Evolutionary conservation across 1,284 basidiomycete species (phyloP).

Genomic region (Tylopilus sp.): DNA sequence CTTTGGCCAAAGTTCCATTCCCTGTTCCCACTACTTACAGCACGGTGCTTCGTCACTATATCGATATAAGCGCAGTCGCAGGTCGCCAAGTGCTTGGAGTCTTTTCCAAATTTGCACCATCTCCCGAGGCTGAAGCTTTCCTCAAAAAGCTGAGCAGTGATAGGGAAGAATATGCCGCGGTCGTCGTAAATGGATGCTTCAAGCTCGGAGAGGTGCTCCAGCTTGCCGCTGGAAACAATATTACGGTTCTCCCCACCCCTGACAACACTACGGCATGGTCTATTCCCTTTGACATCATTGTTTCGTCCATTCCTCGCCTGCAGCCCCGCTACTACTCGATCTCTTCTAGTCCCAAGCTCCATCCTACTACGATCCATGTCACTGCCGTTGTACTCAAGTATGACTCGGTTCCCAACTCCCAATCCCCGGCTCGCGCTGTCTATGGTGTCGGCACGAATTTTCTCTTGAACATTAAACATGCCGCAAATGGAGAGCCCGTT

Average conservation of each 20-base stretch:
- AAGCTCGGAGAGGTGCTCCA: slow-evolving; percentile 92
- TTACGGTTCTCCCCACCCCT: slow-evolving; percentile 53
- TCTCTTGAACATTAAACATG: slow-evolving; percentile 85
- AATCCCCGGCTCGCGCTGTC: slow-evolving; percentile 61
- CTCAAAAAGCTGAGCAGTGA: slow-evolving; percentile 80
- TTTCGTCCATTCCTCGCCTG: slow-evolving; percentile 89
- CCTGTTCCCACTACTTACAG: slow-evolving; percentile 95
- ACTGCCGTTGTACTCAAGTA: slow-evolving; percentile 95
- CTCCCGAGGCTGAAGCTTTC: slow-evolving; percentile 70
- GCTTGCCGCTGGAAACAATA: slow-evolving; percentile 79
- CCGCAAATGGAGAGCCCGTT: slow-evolving; percentile 58
- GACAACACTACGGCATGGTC: slow-evolving; percentile 81
- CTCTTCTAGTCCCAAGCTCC: slow-evolving; percentile 92
- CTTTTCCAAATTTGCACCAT: slow-evolving; percentile 87
- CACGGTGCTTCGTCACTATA: slow-evolving; percentile 93
- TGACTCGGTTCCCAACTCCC: slow-evolving; percentile 59
- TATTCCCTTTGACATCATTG: slow-evolving; percentile 97
- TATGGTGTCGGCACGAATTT: slow-evolving; percentile 92
- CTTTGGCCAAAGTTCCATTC: slow-evolving; percentile 98
- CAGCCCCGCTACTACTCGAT: slow-evolving; percentile 99
- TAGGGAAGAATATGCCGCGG: slow-evolving; percentile 81
- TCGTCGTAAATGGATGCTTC: slow-evolving; percentile 80
- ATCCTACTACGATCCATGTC: slow-evolving; percentile 88
- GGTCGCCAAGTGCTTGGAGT: slow-evolving; percentile 91
- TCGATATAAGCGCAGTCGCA: slow-evolving; percentile 91